phyloP scores from a whole-genome alignment of 2,329 filamentous ascomycete species.

The Bipolaris gigantea region DNA sequence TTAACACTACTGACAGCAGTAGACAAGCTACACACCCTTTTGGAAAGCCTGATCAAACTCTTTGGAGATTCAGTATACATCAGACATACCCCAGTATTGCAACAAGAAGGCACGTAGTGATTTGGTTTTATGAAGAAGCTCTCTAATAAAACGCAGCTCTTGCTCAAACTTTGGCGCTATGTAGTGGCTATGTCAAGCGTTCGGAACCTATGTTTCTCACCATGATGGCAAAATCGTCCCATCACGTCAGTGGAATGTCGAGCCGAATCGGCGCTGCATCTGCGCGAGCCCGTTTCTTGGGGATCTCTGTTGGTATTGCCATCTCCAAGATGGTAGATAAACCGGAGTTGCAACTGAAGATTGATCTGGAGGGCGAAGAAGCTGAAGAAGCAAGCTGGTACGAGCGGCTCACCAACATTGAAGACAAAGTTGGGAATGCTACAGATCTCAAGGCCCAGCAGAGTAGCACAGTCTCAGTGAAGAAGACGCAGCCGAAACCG shows the following conservation, averaged over 20 bases:
- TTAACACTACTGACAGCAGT: conserved; percentile 16
- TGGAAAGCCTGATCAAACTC: conserved; percentile 69
- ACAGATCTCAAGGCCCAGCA: conserved; percentile 17
- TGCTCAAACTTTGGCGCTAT: conserved; percentile 75
- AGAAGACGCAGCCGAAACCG: conserved; percentile 3
- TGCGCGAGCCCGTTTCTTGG: conserved; percentile 73
- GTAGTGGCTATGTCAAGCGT: conserved; percentile 74
- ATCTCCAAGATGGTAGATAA: conserved; percentile 66
- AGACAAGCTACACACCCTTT: conserved; percentile 56
- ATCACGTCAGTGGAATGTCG: conserved; percentile 78
- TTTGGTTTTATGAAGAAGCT: not conserved
- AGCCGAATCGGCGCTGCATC: conserved; percentile 82
- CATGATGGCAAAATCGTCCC: conserved; percentile 69
- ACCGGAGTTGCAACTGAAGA: conserved; percentile 73
- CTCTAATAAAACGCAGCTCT: conserved; percentile 60
- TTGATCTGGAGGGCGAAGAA: conserved; percentile 78
- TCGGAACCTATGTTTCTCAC: conserved; percentile 66
- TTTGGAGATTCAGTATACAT: conserved; percentile 90
- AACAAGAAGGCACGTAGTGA: conserved; percentile 74
- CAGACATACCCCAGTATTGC: conserved; percentile 77
- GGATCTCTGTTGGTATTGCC: conserved; percentile 82
- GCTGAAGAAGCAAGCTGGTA: conserved; percentile 76
- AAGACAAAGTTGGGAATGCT: conserved; percentile 62
- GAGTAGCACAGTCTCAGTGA: not conserved
- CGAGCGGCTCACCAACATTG: conserved; percentile 63